A percentile compares a stretch with the other conserved stretches of the same genome.
These are phyloP conservation scores for Botrytis deweyae DNA, from an alignment of 2,329 filamentous ascomycete genomes.

Conservation along the genomic window DNA sequence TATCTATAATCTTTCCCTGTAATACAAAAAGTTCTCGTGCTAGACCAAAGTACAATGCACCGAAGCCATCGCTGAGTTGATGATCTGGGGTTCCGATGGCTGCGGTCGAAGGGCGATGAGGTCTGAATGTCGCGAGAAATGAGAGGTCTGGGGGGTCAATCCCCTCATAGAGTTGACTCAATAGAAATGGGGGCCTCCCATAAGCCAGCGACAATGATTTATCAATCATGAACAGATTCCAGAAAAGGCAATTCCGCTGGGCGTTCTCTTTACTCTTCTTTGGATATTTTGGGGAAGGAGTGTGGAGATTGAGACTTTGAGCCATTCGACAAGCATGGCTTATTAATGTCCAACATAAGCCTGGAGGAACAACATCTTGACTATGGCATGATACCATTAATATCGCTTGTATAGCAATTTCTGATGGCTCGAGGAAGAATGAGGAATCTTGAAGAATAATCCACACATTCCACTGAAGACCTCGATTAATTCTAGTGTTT, in stretches of 20 bases:
- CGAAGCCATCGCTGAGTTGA: slow-evolving; percentile 16
- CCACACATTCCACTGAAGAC: slow-evolving; percentile 28
- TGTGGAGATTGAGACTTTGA: slow-evolving; percentile 24
- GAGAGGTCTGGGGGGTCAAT: slow-evolving; percentile 20
- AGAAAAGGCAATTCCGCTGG: slow-evolving; percentile 26
- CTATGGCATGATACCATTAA: slow-evolving; percentile 23
- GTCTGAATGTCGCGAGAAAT: slow-evolving; percentile 18
- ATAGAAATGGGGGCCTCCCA: slow-evolving; percentile 24
- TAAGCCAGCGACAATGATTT: slow-evolving; percentile 25
- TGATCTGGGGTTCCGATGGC: background rate
- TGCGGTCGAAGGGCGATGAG: background rate
- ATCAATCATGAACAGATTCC: slow-evolving; percentile 26
- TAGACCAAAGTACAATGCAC: slow-evolving; percentile 20
- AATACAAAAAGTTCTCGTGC: slow-evolving; percentile 19
- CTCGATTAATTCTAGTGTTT: slow-evolving; percentile 18
- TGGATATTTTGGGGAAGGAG: slow-evolving; percentile 12
- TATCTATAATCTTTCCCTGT: slow-evolving; percentile 24
- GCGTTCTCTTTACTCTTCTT: slow-evolving; percentile 10
- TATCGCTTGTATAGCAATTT: slow-evolving; percentile 24
- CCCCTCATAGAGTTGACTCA: slow-evolving; percentile 22
- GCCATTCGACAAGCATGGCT: slow-evolving; percentile 27
- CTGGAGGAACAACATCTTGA: slow-evolving; percentile 25
- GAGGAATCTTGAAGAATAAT: slow-evolving; percentile 25
- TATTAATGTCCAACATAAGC: slow-evolving; percentile 26
- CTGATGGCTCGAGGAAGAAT: slow-evolving; percentile 25